Evolutionary conservation across 805 yeast genomes (phyloP).

Genomic region (Pichia manshurica): DNA sequence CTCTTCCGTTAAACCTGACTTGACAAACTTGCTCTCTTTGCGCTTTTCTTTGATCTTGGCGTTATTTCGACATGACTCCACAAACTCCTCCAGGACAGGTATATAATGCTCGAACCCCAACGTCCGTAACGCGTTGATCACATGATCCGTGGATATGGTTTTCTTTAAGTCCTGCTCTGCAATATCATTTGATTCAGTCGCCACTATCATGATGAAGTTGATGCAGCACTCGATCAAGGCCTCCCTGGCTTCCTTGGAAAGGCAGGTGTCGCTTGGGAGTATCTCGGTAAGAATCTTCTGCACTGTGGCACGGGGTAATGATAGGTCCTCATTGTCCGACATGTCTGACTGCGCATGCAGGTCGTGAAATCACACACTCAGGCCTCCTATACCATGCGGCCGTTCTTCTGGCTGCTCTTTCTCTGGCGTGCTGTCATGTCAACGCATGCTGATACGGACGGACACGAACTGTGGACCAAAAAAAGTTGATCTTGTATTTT

Average conservation of each 20-base stretch:
- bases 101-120: conserved; percentile 83
- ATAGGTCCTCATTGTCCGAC: conserved; percentile 30
- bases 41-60: conserved; percentile 77
- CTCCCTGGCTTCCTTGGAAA: conserved; percentile 90
- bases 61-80: conserved; percentile 82
- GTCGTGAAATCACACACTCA: too few species aligned
- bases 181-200: conserved; percentile 90
- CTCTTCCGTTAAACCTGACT: conserved; percentile 87
- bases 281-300: conserved; percentile 91
- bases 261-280: conserved; percentile 78
- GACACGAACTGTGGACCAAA: background rate
- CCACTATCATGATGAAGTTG: conserved; percentile 89
- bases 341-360: background rate
- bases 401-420: background rate
- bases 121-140: conserved; percentile 79
- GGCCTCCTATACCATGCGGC: too few species aligned
- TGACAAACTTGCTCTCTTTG: conserved; percentile 87
- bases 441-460: too few species aligned
- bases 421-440: background rate
- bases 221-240: conserved; percentile 94
- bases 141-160: conserved; percentile 96
- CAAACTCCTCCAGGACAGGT: conserved; percentile 70
- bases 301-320: conserved; percentile 69
- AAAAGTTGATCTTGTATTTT: background rate
- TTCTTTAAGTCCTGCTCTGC: conserved; percentile 95